phyloP scores from a whole-genome alignment of 345 rosid species.

The Aegle marmelos region DNA sequence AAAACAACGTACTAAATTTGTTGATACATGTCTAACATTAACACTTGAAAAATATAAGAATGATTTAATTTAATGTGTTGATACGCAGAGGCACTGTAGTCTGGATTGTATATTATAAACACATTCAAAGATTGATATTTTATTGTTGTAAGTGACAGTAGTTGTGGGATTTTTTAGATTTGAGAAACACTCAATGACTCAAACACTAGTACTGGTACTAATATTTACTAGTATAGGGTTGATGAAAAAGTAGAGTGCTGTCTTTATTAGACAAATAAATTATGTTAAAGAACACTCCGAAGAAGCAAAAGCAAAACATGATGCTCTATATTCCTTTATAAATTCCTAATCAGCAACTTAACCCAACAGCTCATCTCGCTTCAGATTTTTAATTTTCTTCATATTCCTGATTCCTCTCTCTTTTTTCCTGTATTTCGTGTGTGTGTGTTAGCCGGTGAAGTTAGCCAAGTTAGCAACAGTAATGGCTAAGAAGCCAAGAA shows the following conservation, averaged over 20 bases:
- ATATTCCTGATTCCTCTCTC: background rate
- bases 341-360: conserved; percentile 27
- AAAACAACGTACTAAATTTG: too few relatives aligned
- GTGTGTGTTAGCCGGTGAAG: background rate
- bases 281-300: conserved; percentile 8
- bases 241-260: conserved; percentile 53
- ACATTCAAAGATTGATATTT: too few relatives aligned
- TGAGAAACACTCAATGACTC: background rate
- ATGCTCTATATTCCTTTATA: conserved; percentile 26
- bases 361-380: conserved; percentile 17
- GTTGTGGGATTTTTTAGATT: too few relatives aligned
- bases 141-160: too few relatives aligned
- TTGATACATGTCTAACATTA: too few relatives aligned
- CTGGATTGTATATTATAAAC: too few relatives aligned
- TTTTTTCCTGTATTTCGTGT: background rate
- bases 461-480: conserved; percentile 18
- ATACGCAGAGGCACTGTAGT: too few relatives aligned
- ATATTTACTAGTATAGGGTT: conserved; percentile 17
- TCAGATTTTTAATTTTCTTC: conserved; percentile 19
- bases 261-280: conserved; percentile 37
- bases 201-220: background rate
- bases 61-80: too few relatives aligned
- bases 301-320: conserved; percentile 3
- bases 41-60: too few relatives aligned
- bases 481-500: conserved; percentile 87